These are phyloP conservation scores for Cornus florida DNA, from an alignment of 148 eudicot genomes.

Conservation along the genomic window DNA sequence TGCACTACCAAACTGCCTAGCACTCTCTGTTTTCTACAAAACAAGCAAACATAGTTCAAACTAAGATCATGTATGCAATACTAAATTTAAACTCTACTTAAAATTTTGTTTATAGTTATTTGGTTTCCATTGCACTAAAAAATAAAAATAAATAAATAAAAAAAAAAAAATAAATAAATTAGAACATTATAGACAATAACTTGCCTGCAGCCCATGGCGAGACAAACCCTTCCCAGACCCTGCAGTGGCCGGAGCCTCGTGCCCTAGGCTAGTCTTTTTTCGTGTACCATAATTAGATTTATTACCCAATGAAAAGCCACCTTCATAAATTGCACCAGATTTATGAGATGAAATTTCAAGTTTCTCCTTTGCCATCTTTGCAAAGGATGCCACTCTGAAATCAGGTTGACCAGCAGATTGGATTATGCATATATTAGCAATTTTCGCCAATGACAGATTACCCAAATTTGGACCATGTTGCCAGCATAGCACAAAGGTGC, in stretches of 20 bases:
- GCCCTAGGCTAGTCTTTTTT: too few relatives aligned
- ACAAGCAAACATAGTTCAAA: neutral
- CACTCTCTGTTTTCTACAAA: constrained; percentile 22
- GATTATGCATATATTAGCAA: constrained; percentile 39
- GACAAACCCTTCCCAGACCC: neutral
- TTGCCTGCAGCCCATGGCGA: constrained; percentile 26
- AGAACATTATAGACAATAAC: neutral
- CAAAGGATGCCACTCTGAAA: constrained; percentile 40
- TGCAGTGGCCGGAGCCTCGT: neutral
- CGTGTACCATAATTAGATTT: too few relatives aligned
- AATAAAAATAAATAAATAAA: neutral
- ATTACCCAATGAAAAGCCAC: too few relatives aligned
- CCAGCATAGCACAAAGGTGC: constrained; percentile 55
- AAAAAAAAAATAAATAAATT: neutral
- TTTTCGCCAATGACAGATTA: constrained; percentile 18
- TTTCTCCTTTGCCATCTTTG: constrained; percentile 44
- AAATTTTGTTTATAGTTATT: too few relatives aligned
- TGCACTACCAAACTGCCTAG: neutral
- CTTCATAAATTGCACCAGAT: constrained; percentile 6
- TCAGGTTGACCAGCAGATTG: constrained; percentile 18
- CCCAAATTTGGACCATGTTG: constrained; percentile 53
- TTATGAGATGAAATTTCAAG: constrained; percentile 5
- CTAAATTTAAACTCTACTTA: too few relatives aligned
- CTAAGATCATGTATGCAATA: neutral
- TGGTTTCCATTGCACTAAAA: neutral